A percentile compares a stretch with the other conserved stretches of the same genome.
These are phyloP conservation scores for Rhododendron kiyosumense DNA, from an alignment of 148 eudicot species.

Conservation along the genomic window DNA sequence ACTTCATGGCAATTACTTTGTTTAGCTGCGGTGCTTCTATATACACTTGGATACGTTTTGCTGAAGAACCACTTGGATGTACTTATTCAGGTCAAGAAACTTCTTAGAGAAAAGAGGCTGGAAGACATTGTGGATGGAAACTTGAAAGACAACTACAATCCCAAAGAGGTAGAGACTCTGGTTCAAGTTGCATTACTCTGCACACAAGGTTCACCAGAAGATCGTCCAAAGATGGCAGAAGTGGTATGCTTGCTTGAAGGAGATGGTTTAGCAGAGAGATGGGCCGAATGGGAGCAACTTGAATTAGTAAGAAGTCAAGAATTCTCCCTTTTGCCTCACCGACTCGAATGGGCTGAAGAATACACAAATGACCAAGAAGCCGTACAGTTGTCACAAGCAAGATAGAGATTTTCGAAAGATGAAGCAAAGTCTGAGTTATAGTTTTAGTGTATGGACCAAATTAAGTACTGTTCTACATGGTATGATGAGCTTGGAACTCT, in stretches of 20 bases:
- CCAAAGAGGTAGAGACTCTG: slow-evolving; percentile 65
- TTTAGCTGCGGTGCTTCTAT: not conserved
- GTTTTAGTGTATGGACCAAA: not conserved
- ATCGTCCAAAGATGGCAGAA: slow-evolving; percentile 86
- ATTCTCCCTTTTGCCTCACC: slow-evolving; percentile 46
- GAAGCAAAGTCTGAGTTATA: not conserved
- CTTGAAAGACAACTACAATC: slow-evolving; percentile 42
- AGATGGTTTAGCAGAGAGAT: slow-evolving; percentile 67
- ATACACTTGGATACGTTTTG: not conserved
- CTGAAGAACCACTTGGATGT: not conserved
- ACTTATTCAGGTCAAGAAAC: slow-evolving; percentile 61
- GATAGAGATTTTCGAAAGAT: slow-evolving; percentile 32
- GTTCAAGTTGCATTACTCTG: slow-evolving; percentile 90
- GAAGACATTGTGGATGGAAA: slow-evolving; percentile 74
- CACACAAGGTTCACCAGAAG: slow-evolving; percentile 74
- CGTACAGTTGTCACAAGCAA: slow-evolving; percentile 77
- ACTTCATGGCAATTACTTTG: not conserved
- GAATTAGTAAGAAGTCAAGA: slow-evolving; percentile 69
- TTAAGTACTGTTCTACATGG: not conserved
- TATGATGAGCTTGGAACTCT: slow-evolving; percentile 2
- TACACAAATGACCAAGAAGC: slow-evolving; percentile 76
- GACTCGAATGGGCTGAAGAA: slow-evolving; percentile 76
- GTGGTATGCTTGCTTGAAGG: slow-evolving; percentile 75
- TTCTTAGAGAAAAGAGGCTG: slow-evolving; percentile 59
- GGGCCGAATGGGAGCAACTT: slow-evolving; percentile 85